phyloP scores from a whole-genome alignment of 176 grass and related monocot species.

The Cenchrus purpureus region DNA sequence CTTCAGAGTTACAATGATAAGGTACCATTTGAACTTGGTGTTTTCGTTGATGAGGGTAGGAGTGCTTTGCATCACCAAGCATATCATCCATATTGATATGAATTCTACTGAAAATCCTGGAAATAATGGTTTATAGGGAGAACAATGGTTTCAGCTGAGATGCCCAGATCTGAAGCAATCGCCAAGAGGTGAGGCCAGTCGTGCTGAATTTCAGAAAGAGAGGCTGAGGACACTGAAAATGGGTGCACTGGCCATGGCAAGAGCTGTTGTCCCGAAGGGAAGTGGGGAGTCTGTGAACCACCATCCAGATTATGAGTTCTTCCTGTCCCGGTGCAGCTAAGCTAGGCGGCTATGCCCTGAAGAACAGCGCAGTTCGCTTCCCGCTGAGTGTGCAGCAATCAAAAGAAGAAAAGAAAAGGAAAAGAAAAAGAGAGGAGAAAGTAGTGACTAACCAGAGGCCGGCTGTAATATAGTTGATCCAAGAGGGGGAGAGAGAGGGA shows the following conservation, averaged over 20 bases:
- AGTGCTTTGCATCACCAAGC: slow-evolving; percentile 24
- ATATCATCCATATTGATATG: slow-evolving; percentile 4
- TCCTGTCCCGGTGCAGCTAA: slow-evolving; percentile 63
- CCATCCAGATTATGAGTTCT: slow-evolving; percentile 81
- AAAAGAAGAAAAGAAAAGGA: background rate
- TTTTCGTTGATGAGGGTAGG: background rate
- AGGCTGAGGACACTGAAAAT: slow-evolving; percentile 66
- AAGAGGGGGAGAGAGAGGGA: background rate
- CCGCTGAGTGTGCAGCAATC: slow-evolving; percentile 6
- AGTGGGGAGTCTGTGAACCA: slow-evolving; percentile 49
- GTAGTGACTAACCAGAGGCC: slow-evolving; percentile 48
- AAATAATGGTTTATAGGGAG: slow-evolving; percentile 50
- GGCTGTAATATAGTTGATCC: slow-evolving; percentile 36
- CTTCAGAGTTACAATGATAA: slow-evolving; percentile 74
- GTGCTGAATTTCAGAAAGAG: slow-evolving; percentile 55
- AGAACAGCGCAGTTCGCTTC: background rate
- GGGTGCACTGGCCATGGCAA: slow-evolving; percentile 60
- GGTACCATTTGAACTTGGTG: slow-evolving; percentile 40
- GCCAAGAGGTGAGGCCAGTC: background rate
- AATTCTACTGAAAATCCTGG: slow-evolving; percentile 22
- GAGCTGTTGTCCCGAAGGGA: slow-evolving; percentile 52
- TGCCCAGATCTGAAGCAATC: slow-evolving; percentile 35
- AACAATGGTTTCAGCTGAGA: slow-evolving; percentile 66
- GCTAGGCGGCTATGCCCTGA: background rate
- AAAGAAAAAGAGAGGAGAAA: background rate